phyloP scores from a whole-genome alignment of 2,329 filamentous ascomycete genomes.

The Ceratocystis ficicola region DNA sequence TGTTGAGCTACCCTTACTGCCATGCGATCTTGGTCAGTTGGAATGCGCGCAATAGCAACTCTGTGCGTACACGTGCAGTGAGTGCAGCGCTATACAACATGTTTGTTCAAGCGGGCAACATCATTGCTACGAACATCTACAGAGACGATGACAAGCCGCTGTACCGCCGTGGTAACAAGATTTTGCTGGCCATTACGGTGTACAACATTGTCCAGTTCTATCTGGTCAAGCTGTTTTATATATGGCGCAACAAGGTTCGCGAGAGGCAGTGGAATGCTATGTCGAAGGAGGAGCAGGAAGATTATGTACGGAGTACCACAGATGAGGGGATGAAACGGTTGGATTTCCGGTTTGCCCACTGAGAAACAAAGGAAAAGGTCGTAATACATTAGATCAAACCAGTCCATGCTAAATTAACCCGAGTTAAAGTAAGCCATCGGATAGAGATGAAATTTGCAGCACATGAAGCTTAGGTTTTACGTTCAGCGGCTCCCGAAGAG shows the following conservation, averaged over 20 bases:
- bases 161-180: conserved; percentile 39
- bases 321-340: conserved; percentile 44
- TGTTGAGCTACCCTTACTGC: conserved; percentile 39
- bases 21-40: conserved; percentile 39
- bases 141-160: conserved; percentile 43
- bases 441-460: no score
- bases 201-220: conserved; percentile 38
- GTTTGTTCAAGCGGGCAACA: conserved; percentile 35
- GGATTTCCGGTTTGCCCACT: conserved; percentile 43
- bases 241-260: conserved; percentile 36
- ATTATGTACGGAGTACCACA: conserved; percentile 38
- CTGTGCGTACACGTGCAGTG: conserved; percentile 38
- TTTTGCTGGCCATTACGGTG: conserved; percentile 37
- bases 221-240: conserved; percentile 36
- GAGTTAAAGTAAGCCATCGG: no score
- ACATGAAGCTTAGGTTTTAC: not conserved
- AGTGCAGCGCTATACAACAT: conserved; percentile 41
- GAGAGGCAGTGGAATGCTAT: conserved; percentile 35
- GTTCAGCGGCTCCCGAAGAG: not conserved
- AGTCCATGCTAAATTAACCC: no score
- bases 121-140: conserved; percentile 40
- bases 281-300: conserved; percentile 35
- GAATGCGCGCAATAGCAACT: conserved; percentile 38
- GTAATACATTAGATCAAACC: no score
- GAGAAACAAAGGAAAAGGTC: conserved; percentile 17